These are phyloP conservation scores for Edaphochlamys debaryana DNA, from an alignment of 139 green algal species.

Conservation along the genomic window DNA sequence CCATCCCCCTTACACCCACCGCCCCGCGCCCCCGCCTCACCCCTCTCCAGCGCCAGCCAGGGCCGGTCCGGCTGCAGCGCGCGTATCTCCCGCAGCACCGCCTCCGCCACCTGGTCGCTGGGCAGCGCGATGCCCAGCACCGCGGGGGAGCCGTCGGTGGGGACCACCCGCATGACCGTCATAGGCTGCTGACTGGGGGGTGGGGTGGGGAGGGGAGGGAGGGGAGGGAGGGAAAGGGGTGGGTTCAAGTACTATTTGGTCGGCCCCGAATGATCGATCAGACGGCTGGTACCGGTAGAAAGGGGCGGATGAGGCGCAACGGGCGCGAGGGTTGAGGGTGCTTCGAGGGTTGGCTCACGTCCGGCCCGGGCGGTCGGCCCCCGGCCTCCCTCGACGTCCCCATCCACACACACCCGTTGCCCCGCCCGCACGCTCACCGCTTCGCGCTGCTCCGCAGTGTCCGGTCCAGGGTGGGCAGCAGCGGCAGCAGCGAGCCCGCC, in stretches of 20 bases:
- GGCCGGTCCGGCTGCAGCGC: conserved; percentile 4
- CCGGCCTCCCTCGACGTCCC: too few relatives aligned
- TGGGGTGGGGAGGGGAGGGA: not conserved
- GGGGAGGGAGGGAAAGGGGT: not conserved
- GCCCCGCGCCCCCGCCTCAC: not conserved
- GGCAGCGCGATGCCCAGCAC: conserved; percentile 27
- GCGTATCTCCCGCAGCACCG: not conserved
- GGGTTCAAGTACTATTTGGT: too few relatives aligned
- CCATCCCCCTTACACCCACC: too few relatives aligned
- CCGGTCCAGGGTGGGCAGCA: conserved; percentile 49
- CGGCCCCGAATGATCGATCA: too few relatives aligned
- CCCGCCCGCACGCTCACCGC: too few relatives aligned
- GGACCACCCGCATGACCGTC: not conserved
- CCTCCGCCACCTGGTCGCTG: not conserved
- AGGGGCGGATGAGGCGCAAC: too few relatives aligned
- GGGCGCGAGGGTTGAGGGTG: too few relatives aligned
- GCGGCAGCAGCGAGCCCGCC: conserved; percentile 53
- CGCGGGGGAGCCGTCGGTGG: not conserved
- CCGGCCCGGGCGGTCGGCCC: too few relatives aligned
- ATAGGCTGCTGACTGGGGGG: not conserved
- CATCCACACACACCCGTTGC: too few relatives aligned
- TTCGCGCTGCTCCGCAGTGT: too few relatives aligned
- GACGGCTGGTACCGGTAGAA: too few relatives aligned
- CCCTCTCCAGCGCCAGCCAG: not conserved
- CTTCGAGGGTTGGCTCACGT: too few relatives aligned